Evolutionary conservation across 140 eudicot species (phyloP).

Genomic region (Cichorium intybus): DNA sequence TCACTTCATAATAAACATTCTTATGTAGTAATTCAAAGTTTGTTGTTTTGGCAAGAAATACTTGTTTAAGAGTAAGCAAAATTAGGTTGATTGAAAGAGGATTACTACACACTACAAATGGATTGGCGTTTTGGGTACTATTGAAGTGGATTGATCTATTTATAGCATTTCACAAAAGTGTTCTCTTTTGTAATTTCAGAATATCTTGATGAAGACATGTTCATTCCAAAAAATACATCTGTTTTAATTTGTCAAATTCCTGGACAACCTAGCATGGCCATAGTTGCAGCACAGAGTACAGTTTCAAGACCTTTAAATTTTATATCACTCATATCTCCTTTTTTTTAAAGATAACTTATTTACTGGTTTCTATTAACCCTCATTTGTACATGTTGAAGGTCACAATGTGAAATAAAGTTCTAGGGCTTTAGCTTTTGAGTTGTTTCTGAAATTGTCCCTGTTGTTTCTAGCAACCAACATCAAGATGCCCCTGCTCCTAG

Average conservation of each 20-base stretch:
- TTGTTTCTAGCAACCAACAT: constrained; percentile 46
- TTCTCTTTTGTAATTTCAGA: constrained; percentile 86
- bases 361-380: constrained; percentile 13
- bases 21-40: no score
- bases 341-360: constrained; percentile 2
- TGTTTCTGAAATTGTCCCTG: constrained; percentile 52
- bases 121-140: constrained; percentile 19
- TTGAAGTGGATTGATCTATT: constrained; percentile 31
- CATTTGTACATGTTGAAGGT: constrained; percentile 16
- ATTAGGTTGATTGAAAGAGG: not conserved
- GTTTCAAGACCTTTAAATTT: constrained; percentile 43
- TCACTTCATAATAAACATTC: constrained; percentile 3
- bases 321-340: constrained; percentile 11
- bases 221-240: constrained; percentile 97
- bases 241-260: constrained; percentile 97
- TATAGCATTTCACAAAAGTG: constrained; percentile 37
- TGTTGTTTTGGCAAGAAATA: no score
- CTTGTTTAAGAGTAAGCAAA: not conserved
- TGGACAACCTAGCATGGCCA: constrained; percentile 96
- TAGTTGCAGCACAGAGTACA: constrained; percentile 94
- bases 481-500: constrained; percentile 80
- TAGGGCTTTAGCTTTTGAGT: constrained; percentile 19
- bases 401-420: constrained; percentile 4
- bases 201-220: constrained; percentile 76
- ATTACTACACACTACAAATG: constrained; percentile 7